Percentiles rank a stretch among this genome's conserved stretches.
Conservation (phyloP, 2,329 filamentous ascomycete genomes). For the Tolypocladium tundrense region DNA sequence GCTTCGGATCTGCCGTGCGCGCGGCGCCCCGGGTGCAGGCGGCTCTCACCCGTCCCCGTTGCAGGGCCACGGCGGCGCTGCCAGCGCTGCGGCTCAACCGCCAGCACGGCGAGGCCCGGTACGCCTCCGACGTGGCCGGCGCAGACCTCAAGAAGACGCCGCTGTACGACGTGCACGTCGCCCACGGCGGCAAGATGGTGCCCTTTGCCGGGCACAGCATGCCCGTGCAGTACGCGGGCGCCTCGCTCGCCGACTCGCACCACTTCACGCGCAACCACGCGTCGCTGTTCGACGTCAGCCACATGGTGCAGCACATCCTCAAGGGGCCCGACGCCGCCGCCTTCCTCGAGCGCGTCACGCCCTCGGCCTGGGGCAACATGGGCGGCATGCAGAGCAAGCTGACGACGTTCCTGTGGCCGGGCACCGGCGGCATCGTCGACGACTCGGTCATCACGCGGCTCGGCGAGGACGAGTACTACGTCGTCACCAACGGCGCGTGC, state of each 20-base stretch:
- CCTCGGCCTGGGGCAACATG: conserved; percentile 58
- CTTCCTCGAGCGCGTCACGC: conserved; percentile 79
- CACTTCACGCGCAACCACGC: conserved; percentile 79
- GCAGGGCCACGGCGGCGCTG: background rate
- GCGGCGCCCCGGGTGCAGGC: conserved; percentile 15
- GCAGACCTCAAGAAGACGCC: conserved; percentile 51
- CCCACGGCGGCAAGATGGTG: conserved; percentile 83
- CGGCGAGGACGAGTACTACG: conserved; percentile 67
- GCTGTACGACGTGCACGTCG: conserved; percentile 68
- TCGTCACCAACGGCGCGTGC: conserved; percentile 92
- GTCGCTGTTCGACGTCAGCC: conserved; percentile 89
- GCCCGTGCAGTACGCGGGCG: conserved; percentile 77
- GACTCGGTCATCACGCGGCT: conserved; percentile 85
- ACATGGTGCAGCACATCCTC: conserved; percentile 91
- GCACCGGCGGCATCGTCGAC: conserved; percentile 84
- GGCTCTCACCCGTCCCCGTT: conserved; percentile 7
- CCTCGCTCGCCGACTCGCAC: conserved; percentile 76
- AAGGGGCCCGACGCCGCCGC: conserved; percentile 67
- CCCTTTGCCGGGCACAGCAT: conserved; percentile 91
- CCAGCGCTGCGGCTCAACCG: conserved; percentile 2
- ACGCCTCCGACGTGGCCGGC: conserved; percentile 13
- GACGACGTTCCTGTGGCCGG: conserved; percentile 70
- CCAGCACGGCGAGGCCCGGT: conserved; percentile 13
- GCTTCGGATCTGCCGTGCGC: conserved; percentile 14
- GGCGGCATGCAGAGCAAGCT: conserved; percentile 63